phyloP scores from a whole-genome alignment of 805 yeast genomes.

The Yamadazyma sp. region DNA sequence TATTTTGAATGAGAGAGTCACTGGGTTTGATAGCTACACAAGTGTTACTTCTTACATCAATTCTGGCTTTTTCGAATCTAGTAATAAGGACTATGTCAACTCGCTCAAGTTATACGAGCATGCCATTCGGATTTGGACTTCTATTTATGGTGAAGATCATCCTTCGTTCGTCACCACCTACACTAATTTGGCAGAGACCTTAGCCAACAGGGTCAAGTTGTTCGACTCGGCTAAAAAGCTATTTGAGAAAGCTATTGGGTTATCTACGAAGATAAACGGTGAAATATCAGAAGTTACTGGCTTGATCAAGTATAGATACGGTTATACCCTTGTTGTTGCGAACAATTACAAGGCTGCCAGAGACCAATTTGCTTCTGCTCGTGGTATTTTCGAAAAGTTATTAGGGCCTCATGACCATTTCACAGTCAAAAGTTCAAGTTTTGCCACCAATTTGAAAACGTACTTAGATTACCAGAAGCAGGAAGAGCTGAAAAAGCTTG shows the following conservation, averaged over 20 bases:
- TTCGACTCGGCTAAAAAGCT: conserved; percentile 50
- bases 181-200: conserved; percentile 58
- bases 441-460: conserved; percentile 59
- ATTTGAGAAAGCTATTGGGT: conserved; percentile 50
- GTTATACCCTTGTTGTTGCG: conserved; percentile 46
- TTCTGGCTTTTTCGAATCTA: conserved; percentile 69
- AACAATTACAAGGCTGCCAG: conserved; percentile 57
- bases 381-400: conserved; percentile 51
- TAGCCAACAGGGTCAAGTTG: conserved; percentile 54
- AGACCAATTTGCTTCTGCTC: conserved; percentile 55
- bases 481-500: conserved; percentile 18
- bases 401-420: conserved; percentile 68
- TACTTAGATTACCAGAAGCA: conserved; percentile 45
- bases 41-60: conserved; percentile 70
- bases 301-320: conserved; percentile 61
- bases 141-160: conserved; percentile 61
- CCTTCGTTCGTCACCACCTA: conserved; percentile 68
- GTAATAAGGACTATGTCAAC: conserved; percentile 56
- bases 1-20: conserved; percentile 72
- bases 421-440: conserved; percentile 66
- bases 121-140: conserved; percentile 58
- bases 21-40: conserved; percentile 80
- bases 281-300: conserved; percentile 61
- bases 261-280: conserved; percentile 56
- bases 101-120: conserved; percentile 62